Evolutionary conservation across 1,284 basidiomycete genomes (phyloP), one percentile per base, ranked within the genome.

Genomic region (Pyrrhoderma lamaoense): DNA sequence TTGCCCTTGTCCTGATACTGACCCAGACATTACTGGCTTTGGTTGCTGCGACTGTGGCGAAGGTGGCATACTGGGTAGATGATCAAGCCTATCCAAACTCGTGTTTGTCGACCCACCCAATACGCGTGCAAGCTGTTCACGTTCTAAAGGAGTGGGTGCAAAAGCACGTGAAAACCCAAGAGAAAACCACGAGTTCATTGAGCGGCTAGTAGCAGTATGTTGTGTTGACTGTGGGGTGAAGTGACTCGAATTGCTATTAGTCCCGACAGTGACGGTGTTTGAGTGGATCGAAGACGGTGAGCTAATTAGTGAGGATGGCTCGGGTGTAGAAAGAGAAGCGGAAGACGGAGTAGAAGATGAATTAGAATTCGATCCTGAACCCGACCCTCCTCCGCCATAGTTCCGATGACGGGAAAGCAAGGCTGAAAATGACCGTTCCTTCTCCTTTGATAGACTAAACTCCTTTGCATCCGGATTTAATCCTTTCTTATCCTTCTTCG

Each of bases 381-480:
- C 31, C 11, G 51, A 47, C 4, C 16, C 8, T 8, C 7, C 4
- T n/a, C 16, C 21, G 38, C 38, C 38, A n/a, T 5, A 22, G 11
- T 48, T 48, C 14, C 52, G 52, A 8, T 36, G 46, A 14, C 48
- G 52, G 16, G 42, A 45, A 42, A 54, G 52, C 14, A 50, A 39
- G 16, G 52, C 52, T 8, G 48, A 54, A 27, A 52, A 52, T 19
- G 54, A 42, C 18, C 54, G 50, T 46, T 49, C 54, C 35, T 51
- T 52, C 18, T 56, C 54, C 46, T 56, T 56, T 2, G 54, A 50
- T 38, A 51, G 50, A 49, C 50, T 65, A 59, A 70, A 70, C 9
- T 64, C 67, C 54, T 68, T 70, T 21, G 68, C 67, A 51, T 67
- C 67, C 2, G 68, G 68, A 47, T 70, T 70, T 50, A 70, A 61